These are phyloP conservation scores for Podila clonocystis DNA, from an alignment of 192 early-diverging fungal genomes.

Conservation along the genomic window DNA sequence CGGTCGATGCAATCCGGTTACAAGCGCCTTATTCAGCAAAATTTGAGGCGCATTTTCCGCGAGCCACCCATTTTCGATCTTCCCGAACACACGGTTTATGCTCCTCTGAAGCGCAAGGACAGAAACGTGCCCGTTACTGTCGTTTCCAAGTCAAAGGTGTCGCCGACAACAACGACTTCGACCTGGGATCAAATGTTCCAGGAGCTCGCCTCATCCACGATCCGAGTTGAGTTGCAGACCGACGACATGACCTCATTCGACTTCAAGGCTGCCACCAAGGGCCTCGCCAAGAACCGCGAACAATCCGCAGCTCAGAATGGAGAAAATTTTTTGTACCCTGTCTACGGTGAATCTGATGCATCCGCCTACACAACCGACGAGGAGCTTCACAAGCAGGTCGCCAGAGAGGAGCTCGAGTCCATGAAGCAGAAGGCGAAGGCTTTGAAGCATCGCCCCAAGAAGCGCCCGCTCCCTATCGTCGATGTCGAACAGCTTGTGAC, in stretches of 20 bases:
- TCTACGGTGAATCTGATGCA: constrained; percentile 44
- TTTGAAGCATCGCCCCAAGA: not conserved
- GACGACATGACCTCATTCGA: constrained; percentile 26
- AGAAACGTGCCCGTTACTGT: constrained; percentile 36
- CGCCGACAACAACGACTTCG: not conserved
- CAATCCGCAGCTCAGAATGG: not conserved
- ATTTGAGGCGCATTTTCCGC: constrained; percentile 28
- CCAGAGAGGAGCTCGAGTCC: constrained; percentile 18
- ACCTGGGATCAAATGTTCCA: constrained; percentile 33
- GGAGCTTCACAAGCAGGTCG: constrained; percentile 35
- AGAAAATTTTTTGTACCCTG: constrained; percentile 16
- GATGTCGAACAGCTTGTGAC: not conserved
- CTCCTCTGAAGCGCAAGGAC: constrained; percentile 13
- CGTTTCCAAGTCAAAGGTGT: not conserved
- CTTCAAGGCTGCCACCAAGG: constrained; percentile 16
- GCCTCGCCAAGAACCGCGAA: not conserved
- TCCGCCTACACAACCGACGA: constrained; percentile 43
- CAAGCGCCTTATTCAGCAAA: constrained; percentile 10
- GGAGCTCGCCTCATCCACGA: not conserved
- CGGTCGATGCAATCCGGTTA: not conserved
- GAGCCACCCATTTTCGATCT: constrained; percentile 26
- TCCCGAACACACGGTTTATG: constrained; percentile 17
- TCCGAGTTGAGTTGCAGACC: constrained; percentile 3
- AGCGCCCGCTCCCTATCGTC: not conserved
- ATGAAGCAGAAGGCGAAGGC: not conserved